Conservation (phyloP, 2,329 filamentous ascomycete genomes). For the Fusarium nygamai region DNA sequence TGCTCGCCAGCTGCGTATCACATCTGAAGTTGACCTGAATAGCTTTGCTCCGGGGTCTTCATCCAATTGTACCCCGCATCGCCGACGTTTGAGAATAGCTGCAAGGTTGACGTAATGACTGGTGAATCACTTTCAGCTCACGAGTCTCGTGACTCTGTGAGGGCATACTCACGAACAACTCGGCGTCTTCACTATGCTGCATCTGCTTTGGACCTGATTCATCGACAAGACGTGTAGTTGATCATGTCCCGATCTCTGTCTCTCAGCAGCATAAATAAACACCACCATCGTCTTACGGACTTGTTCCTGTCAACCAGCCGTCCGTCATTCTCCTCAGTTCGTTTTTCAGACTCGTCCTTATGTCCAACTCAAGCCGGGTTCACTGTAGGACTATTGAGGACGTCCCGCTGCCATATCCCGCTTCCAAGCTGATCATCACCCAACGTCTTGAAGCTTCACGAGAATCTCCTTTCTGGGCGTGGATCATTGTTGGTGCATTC, state of each 20-base stretch:
- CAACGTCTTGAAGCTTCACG: conserved; percentile 52
- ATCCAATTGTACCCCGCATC: conserved; percentile 3
- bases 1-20: conserved; percentile 10
- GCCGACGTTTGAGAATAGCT: background rate
- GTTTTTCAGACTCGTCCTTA: conserved; percentile 20
- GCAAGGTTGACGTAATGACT: conserved; percentile 16
- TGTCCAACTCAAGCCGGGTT: conserved; percentile 33
- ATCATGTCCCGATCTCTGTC: conserved; percentile 4
- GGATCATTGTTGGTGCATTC: conserved; percentile 58
- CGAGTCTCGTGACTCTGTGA: background rate
- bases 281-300: background rate
- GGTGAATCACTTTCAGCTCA: conserved; percentile 25
- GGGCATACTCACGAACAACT: conserved; percentile 9
- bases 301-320: background rate
- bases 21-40: conserved; percentile 2
- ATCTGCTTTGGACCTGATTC: conserved; percentile 17
- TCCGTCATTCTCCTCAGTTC: background rate
- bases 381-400: conserved; percentile 42
- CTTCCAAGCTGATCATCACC: conserved; percentile 57
- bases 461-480: conserved; percentile 54
- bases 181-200: background rate
- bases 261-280: conserved; percentile 5
- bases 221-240: conserved; percentile 1
- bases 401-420: conserved; percentile 54
- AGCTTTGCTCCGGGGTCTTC: background rate